Percentiles rank a stretch among this genome's conserved stretches.
These are phyloP conservation scores for Pseudocohnilembus persalinus DNA, from an alignment of 169 alveolate genomes.

Conservation along the genomic window DNA sequence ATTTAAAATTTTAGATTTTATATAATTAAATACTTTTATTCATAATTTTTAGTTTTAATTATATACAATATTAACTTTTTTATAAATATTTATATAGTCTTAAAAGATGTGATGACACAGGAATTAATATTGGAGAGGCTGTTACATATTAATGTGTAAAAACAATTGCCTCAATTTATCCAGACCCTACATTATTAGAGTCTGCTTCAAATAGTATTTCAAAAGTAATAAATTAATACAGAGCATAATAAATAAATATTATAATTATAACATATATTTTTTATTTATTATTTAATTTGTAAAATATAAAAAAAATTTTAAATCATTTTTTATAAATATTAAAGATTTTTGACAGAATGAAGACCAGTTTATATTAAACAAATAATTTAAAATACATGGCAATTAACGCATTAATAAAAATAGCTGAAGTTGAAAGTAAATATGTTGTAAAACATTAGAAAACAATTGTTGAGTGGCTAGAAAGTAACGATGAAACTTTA, in stretches of 20 bases:
- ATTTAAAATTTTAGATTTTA: too few relatives aligned
- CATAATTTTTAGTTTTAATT: too few relatives aligned
- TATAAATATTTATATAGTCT: slow-evolving; percentile 16
- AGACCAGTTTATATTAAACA: too few relatives aligned
- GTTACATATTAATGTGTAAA: slow-evolving; percentile 91
- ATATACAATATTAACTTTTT: too few relatives aligned
- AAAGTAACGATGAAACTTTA: slow-evolving; percentile 95
- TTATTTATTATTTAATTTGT: too few relatives aligned
- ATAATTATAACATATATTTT: too few relatives aligned
- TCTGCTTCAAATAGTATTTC: slow-evolving; percentile 91
- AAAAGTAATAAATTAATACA: not conserved
- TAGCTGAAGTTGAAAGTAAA: slow-evolving; percentile 90
- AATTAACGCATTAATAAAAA: slow-evolving; percentile 89
- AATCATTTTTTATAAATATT: too few relatives aligned
- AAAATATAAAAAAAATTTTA: too few relatives aligned
- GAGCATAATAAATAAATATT: too few relatives aligned
- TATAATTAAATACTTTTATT: too few relatives aligned
- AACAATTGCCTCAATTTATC: slow-evolving; percentile 89
- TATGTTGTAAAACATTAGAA: slow-evolving; percentile 93
- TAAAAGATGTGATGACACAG: slow-evolving; percentile 90
- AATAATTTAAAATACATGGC: slow-evolving; percentile 93
- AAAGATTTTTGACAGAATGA: too few relatives aligned
- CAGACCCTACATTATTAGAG: slow-evolving; percentile 87
- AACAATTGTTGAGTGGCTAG: slow-evolving; percentile 95
- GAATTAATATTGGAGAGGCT: slow-evolving; percentile 92